Conservation (phyloP, 164 flowering plant species). For the Hamamelis virginiana region DNA sequence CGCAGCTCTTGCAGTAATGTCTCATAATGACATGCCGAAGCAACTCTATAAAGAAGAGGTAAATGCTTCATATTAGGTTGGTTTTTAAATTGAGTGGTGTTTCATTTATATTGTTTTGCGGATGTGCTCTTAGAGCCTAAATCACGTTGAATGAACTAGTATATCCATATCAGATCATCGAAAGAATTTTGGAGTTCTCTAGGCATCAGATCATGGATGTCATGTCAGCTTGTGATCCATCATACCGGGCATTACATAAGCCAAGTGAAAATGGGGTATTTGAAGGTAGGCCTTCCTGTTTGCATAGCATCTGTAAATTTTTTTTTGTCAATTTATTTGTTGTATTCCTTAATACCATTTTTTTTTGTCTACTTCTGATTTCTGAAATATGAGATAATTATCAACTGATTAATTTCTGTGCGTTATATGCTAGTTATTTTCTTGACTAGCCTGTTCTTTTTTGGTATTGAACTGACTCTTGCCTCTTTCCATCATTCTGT, state of each 20-base stretch:
- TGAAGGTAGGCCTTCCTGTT: conserved; percentile 51
- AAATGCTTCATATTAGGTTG: conserved; percentile 7
- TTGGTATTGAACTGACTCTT: not conserved
- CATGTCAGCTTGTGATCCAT: conserved; percentile 88
- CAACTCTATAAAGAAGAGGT: conserved; percentile 97
- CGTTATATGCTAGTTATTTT: not conserved
- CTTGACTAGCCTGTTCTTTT: not conserved
- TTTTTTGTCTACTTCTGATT: not conserved
- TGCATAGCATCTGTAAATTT: not conserved
- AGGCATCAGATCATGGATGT: conserved; percentile 80
- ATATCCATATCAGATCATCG: conserved; percentile 61
- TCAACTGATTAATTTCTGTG: not conserved
- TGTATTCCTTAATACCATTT: not conserved
- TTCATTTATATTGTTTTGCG: not conserved
- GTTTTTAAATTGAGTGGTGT: not conserved
- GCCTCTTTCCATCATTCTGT: not conserved
- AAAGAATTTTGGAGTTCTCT: conserved; percentile 91
- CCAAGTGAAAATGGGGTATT: conserved; percentile 56
- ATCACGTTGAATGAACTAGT: conserved; percentile 2
- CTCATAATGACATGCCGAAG: conserved; percentile 79
- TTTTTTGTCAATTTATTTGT: not conserved
- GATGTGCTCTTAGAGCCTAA: not conserved
- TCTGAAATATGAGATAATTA: not conserved
- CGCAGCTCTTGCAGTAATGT: conserved; percentile 83
- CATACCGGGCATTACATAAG: conserved; percentile 81